Base-by-base conservation (phyloP, 257 asterid species). In the Capsicum pubescens region DNA sequence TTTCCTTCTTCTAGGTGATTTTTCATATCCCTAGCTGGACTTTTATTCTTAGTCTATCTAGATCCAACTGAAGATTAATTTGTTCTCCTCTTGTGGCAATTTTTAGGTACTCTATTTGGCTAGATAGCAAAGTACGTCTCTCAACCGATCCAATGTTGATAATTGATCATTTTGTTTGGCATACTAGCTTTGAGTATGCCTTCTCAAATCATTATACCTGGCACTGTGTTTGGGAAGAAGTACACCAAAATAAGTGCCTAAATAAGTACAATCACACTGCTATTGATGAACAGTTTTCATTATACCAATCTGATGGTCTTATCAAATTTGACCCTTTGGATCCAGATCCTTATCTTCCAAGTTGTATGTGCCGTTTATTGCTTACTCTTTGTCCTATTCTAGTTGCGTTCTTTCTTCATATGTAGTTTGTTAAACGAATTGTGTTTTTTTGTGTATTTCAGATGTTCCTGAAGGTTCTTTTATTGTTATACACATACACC, bases 191-290 rank as follows among this genome's bases (percentile, higher is more conserved):
- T 55, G 99, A 95, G 82, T 94, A 91, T 88, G 97, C 97, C 36
- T 94, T 95, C 79, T 95, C 99, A 48, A 94, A 94, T 88, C 97
- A 95, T 85, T 95, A 95, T 85, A 86, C 90, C 8, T 97, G 97
- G 82, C 99, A 92, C 81, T 95, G 99, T 87, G 99, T 95, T 70
- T 94, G 97, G 98, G 98, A 95, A 77, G 99, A 95, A 87, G 97
- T 94, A 32, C 86, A 92, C 86, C 99, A 95, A 82, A 95, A 95
- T 86, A 95, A 95, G 88, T 89, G 95, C 86, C 89, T 95, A 68
- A 93, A 94, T 84, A 95, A 95, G 93, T 95, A 93, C 88, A 91
- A 93, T 83, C 97, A 90, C 88, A 80, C 96, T 17, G 93, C 93
- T 82, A 92, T 94, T 72, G 97, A 95, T 71, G 97, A 95, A 84